Base-by-base conservation (phyloP, 768 basidiomycete genomes). In the Auricularia heimuer region DNA sequence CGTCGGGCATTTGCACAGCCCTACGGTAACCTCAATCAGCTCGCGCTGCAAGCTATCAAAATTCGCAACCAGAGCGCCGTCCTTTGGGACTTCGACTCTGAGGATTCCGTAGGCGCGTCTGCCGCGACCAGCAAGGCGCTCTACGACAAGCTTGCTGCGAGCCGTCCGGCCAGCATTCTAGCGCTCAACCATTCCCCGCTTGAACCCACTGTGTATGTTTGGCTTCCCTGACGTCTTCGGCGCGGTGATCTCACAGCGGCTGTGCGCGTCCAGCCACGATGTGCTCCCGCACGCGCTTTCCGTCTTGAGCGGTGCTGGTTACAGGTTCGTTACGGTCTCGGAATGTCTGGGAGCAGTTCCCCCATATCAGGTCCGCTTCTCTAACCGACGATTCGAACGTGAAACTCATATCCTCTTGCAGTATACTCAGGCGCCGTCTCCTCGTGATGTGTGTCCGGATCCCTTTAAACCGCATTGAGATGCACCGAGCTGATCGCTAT, bases 11-110 rank as follows among this genome's bases (percentile, higher is more conserved):
- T 18, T 51, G 47, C 18, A 16, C 18, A 51, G 47, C 81, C 81
- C 12, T 82, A 74, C 65, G 81, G 81, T 1, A 71, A 72, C 56
- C 78, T 76, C 72, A 80, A 80, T 65, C 67, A 77, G 60, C 66
- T 73, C 24, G 78, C 80, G 14, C 69, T 68, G 1, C 63, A 72
- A 3, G 77, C 76, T 6, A 73, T 79, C 11, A 70, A 24, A 18
- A 36, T 63, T 24, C 64, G 69, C 39, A 69, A 69, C 60, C 69
- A 69, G 62, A 67, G 61, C 29, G 67, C 70, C 34, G 66, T 70
- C 3, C 60, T 68, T 47, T 69, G 69, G 69, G 69, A 70, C 64
- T 70, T 70, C 62, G 70, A 70, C 58, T 61, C 61, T 16, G 65
- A 60, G 16, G 70, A 70, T 51, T 68, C 67, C n/a, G 61, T 37